Evolutionary conservation across 345 rosid species (phyloP).

Genomic region (Salix koriyanagi): DNA sequence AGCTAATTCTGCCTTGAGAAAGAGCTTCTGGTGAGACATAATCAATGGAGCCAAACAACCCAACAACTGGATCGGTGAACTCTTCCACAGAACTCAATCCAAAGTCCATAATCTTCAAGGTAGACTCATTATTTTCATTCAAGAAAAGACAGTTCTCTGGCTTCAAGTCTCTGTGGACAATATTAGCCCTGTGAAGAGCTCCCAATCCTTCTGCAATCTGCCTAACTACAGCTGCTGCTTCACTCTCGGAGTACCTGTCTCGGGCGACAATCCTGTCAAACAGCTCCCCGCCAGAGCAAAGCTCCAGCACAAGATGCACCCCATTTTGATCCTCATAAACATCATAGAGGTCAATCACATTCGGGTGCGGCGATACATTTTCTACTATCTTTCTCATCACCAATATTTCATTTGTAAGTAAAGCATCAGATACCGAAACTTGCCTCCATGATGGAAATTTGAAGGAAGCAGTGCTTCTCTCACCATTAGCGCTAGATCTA

Average conservation of each 20-base stretch:
- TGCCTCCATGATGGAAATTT: constrained; percentile 41
- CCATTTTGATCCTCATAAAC: constrained; percentile 60
- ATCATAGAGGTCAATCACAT: constrained; percentile 55
- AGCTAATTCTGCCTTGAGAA: constrained; percentile 46
- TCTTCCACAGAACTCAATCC: constrained; percentile 68
- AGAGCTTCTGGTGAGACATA: constrained; percentile 70
- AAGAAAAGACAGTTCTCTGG: constrained; percentile 64
- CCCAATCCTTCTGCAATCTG: constrained; percentile 53
- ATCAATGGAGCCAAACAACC: constrained; percentile 64
- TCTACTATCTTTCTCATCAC: constrained; percentile 64
- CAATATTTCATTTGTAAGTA: constrained; percentile 57
- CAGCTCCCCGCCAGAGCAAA: constrained; percentile 57
- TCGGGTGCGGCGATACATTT: constrained; percentile 56
- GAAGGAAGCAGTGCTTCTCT: constrained; percentile 21
- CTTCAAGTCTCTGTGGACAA: constrained; percentile 64
- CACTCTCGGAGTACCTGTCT: constrained; percentile 38
- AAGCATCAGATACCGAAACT: constrained; percentile 51
- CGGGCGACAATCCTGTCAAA: constrained; percentile 53
- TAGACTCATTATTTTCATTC: constrained; percentile 41
- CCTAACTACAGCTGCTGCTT: constrained; percentile 49
- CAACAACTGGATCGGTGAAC: constrained; percentile 60
- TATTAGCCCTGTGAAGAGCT: constrained; percentile 47
- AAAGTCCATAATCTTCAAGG: constrained; percentile 67
- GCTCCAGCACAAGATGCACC: constrained; percentile 60
- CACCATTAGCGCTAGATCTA: neutral